These are phyloP conservation scores for Vitis vinifera DNA, from an alignment of 164 flowering plant genomes.

Conservation along the genomic window ASM3070453v1 NC_081810.1:21448501-21449000, in stretches of 20 bases:
- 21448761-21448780: neutral
- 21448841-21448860: neutral
- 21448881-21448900: too few species aligned
- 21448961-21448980: slow-evolving; percentile 36
- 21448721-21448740: neutral
- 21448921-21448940: neutral
- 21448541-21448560: slow-evolving; percentile 79
- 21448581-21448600: slow-evolving; percentile 93
- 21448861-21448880: too few species aligned
- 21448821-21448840: too few species aligned
- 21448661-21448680: slow-evolving; percentile 88
- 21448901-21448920: too few species aligned
- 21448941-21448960: too few species aligned
- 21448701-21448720: slow-evolving; percentile 56
- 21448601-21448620: slow-evolving; percentile 88
- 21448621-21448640: slow-evolving; percentile 96
- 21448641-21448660: slow-evolving; percentile 99
- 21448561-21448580: slow-evolving; percentile 79
- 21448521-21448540: slow-evolving; percentile 1
- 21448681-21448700: slow-evolving; percentile 87
- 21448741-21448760: neutral
- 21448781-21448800: too few species aligned
- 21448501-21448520: neutral
- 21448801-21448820: too few species aligned
- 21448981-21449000: slow-evolving; percentile 49